A percentile compares a stretch with the other conserved stretches of the same genome.
Evolutionary conservation across 164 flowering plant genomes (phyloP).

Genomic region (Warburgia ugandensis): DNA sequence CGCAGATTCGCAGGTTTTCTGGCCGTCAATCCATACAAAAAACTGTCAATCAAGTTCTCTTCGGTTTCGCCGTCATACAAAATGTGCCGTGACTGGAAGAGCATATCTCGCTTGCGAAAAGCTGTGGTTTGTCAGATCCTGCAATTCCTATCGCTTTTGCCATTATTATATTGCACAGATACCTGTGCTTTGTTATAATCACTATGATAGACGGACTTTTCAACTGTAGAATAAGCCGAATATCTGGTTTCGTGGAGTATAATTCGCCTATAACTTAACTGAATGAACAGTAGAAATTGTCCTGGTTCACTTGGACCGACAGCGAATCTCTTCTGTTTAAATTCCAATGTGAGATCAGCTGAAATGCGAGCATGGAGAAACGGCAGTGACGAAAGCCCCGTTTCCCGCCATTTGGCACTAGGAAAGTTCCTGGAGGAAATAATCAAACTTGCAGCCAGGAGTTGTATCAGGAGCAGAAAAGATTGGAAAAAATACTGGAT

Average conservation of each 20-base stretch:
- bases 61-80: too few species aligned
- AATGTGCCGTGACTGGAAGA: too few species aligned
- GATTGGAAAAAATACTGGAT: too few species aligned
- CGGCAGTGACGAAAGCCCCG: background rate
- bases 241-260: background rate
- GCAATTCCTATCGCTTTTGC: background rate
- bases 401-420: constrained; percentile 1
- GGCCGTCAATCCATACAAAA: too few species aligned
- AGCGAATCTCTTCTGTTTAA: constrained; percentile 1
- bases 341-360: background rate
- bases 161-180: background rate
- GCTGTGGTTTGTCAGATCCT: background rate
- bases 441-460: too few species aligned
- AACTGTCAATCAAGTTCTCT: background rate
- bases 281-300: background rate
- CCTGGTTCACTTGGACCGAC: background rate
- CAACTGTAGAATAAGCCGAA: background rate
- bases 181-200: background rate
- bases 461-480: too few species aligned
- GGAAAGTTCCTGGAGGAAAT: too few species aligned
- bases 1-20: too few species aligned
- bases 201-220: background rate
- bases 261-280: constrained; percentile 3
- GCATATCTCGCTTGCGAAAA: constrained; percentile 2
- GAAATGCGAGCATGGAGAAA: background rate